A percentile compares a stretch with the other conserved stretches of the same genome.
phyloP scores from a whole-genome alignment of 257 asterid genomes.

The Lantana camara region DNA sequence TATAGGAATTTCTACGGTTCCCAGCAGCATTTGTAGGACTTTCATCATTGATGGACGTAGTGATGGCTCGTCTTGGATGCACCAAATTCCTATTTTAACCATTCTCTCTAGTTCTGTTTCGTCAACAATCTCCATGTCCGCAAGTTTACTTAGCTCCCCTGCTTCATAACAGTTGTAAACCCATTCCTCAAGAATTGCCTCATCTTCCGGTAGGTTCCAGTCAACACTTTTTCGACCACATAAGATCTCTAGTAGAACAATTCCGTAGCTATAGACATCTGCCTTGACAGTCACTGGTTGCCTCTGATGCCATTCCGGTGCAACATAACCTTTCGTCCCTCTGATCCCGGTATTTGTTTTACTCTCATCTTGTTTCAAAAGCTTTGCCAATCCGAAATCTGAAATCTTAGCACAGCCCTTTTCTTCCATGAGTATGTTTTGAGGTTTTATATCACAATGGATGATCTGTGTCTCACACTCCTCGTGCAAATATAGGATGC shows the following conservation, averaged over 20 bases:
- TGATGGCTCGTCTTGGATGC: background rate
- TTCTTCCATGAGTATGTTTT: background rate
- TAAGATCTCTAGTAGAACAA: background rate
- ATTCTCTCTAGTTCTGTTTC: background rate
- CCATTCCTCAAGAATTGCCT: background rate
- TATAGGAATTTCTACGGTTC: background rate
- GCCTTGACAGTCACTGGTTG: background rate
- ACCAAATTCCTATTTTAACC: background rate
- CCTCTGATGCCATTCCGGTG: background rate
- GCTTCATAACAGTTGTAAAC: background rate
- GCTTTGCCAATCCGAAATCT: background rate
- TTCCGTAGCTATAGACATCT: background rate
- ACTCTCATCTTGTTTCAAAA: background rate
- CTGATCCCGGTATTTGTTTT: background rate
- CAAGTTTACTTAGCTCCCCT: background rate
- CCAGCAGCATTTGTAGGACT: background rate
- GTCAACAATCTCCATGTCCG: background rate
- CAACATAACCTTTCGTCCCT: background rate
- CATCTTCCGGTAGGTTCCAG: background rate
- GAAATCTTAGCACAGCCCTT: background rate
- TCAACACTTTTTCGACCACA: background rate
- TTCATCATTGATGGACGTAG: background rate
- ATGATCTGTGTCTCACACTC: background rate
- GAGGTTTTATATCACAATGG: background rate
- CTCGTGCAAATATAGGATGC: background rate